Conservation (phyloP, 768 basidiomycete genomes). For the Coprinopsis strossmayeri region DNA sequence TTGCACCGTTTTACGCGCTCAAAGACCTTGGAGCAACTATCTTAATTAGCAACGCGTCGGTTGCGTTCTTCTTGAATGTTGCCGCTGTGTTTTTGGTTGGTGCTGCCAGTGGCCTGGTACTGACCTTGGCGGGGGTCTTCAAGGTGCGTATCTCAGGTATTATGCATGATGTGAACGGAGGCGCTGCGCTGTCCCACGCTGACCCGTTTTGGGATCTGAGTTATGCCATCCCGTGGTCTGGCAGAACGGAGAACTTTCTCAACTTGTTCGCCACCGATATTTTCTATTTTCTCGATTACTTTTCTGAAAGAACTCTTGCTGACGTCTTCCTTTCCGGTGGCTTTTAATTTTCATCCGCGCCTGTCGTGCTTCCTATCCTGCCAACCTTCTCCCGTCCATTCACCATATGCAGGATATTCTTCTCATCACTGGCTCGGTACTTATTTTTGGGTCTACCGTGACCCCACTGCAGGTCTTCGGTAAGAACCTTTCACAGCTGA, state of each 20-base stretch:
- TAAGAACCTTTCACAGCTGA: conserved; percentile 25
- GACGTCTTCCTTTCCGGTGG: background rate
- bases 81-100: conserved; percentile 94
- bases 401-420: conserved; percentile 69
- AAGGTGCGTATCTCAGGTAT: conserved; percentile 46
- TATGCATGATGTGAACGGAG: conserved; percentile 1
- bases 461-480: conserved; percentile 84
- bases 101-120: conserved; percentile 78
- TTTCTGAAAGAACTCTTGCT: too few species aligned
- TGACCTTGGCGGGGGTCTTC: conserved; percentile 92
- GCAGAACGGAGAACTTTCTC: too few species aligned
- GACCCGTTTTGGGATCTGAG: too few species aligned
- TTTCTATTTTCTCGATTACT: too few species aligned
- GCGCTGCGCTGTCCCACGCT: too few species aligned
- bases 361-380: background rate
- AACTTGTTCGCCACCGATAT: too few species aligned
- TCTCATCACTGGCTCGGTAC: conserved; percentile 84
- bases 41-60: conserved; percentile 74
- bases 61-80: conserved; percentile 87
- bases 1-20: conserved; percentile 77
- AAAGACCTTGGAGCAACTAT: conserved; percentile 59
- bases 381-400: background rate
- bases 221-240: too few species aligned
- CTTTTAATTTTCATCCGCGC: background rate
- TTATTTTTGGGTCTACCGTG: conserved; percentile 76